These are phyloP conservation scores for Pyricularia grisea DNA, from an alignment of 2,329 filamentous ascomycete genomes.

Conservation along the genomic window DNA sequence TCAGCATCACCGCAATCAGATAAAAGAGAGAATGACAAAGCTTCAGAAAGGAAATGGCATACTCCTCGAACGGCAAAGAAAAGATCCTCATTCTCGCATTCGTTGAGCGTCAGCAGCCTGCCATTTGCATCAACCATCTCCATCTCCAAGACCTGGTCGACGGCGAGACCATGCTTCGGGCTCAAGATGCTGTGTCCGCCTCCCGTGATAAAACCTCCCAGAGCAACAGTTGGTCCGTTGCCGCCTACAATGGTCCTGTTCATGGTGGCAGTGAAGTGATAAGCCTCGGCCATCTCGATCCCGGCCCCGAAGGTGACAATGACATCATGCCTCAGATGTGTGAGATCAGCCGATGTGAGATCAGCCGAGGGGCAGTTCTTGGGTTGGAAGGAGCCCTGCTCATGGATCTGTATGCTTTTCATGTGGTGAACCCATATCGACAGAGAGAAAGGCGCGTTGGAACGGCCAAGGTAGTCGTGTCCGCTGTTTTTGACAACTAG, in stretches of 20 bases:
- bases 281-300: slow-evolving; percentile 38
- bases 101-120: slow-evolving; percentile 38
- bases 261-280: slow-evolving; percentile 30
- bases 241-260: slow-evolving; percentile 45
- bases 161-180: slow-evolving; percentile 47
- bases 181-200: slow-evolving; percentile 49
- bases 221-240: slow-evolving; percentile 42
- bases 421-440: slow-evolving; percentile 21
- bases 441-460: slow-evolving; percentile 37
- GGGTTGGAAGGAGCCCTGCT: slow-evolving; percentile 30
- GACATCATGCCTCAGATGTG: slow-evolving; percentile 7
- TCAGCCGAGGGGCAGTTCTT: slow-evolving; percentile 23
- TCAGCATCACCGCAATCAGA: slow-evolving; percentile 10
- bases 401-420: slow-evolving; percentile 26
- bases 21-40: neutral
- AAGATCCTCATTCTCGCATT: slow-evolving; percentile 43
- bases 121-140: slow-evolving; percentile 46
- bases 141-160: slow-evolving; percentile 51
- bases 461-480: slow-evolving; percentile 32
- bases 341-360: slow-evolving; percentile 26
- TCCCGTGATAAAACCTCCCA: slow-evolving; percentile 52
- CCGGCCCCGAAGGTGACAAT: slow-evolving; percentile 46
- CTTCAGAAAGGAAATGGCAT: slow-evolving; percentile 5
- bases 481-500: slow-evolving; percentile 31
- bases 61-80: slow-evolving; percentile 57